A percentile compares a stretch with the other conserved stretches of the same genome.
Conservation (phyloP, 768 basidiomycete genomes). For the Xanthoconium stramineum region DNA sequence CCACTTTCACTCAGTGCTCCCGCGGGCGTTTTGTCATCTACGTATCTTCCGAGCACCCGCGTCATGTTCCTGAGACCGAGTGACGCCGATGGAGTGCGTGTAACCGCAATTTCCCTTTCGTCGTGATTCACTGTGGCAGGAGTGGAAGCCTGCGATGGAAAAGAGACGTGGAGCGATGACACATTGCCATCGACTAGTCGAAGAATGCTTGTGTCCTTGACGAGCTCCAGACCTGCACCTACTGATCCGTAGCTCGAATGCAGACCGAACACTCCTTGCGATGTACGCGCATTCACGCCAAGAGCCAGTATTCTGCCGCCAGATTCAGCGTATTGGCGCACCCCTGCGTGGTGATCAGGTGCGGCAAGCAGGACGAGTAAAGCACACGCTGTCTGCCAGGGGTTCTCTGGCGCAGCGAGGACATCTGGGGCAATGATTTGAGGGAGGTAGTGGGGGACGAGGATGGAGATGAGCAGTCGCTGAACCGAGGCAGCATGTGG, state of each 20-base stretch:
- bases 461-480: constrained; percentile 52
- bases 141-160: constrained; percentile 17
- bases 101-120: not conserved
- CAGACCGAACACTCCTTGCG: constrained; percentile 35
- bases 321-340: constrained; percentile 56
- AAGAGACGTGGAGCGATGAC: constrained; percentile 26
- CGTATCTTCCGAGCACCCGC: constrained; percentile 20
- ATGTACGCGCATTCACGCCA: constrained; percentile 57
- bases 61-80: constrained; percentile 17
- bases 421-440: constrained; percentile 58
- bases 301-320: constrained; percentile 76
- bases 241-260: constrained; percentile 40
- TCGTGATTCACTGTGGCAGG: constrained; percentile 9
- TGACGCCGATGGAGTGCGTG: constrained; percentile 14
- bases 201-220: constrained; percentile 22
- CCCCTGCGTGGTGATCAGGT: constrained; percentile 38
- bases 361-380: constrained; percentile 77
- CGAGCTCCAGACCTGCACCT: constrained; percentile 31
- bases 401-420: constrained; percentile 58
- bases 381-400: constrained; percentile 75
- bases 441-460: constrained; percentile 75
- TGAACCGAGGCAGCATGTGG: constrained; percentile 43
- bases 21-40: constrained; percentile 15
- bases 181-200: constrained; percentile 24
- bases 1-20: constrained; percentile 26